Conservation (phyloP, 345 rosid species). For the Triadica sebifera region DNA sequence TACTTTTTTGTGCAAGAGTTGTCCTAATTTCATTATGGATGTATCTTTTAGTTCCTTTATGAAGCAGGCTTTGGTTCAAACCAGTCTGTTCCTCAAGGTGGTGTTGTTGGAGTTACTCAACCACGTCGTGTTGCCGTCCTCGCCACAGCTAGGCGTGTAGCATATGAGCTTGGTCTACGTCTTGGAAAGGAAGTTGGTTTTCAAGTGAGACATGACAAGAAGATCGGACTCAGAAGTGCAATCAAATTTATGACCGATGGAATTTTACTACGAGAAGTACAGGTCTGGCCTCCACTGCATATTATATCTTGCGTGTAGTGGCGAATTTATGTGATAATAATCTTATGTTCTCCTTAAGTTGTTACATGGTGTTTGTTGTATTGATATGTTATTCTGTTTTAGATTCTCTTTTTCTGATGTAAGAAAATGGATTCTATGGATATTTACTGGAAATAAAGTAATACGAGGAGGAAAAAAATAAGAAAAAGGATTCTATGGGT, state of each 20-base stretch:
- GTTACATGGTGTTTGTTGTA: neutral
- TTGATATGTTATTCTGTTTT: neutral
- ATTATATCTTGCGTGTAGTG: neutral
- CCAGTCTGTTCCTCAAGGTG: conserved; percentile 44
- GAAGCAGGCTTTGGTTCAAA: conserved; percentile 91
- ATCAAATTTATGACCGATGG: conserved; percentile 99
- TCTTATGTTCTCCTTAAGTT: neutral
- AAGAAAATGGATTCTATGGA: neutral
- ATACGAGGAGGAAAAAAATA: neutral
- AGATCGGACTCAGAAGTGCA: conserved; percentile 61
- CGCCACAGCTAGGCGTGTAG: conserved; percentile 89
- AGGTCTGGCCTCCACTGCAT: conserved; percentile 42
- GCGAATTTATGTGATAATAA: neutral
- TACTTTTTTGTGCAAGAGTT: neutral
- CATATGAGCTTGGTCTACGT: conserved; percentile 80
- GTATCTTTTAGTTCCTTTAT: conserved; percentile 66
- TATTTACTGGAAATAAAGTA: neutral
- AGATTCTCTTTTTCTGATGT: neutral
- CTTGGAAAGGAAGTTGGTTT: conserved; percentile 93
- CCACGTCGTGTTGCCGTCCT: conserved; percentile 98
- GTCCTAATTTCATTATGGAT: conserved; percentile 21
- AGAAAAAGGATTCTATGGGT: neutral
- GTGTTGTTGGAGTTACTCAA: conserved; percentile 88
- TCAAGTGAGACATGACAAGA: conserved; percentile 93
- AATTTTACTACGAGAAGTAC: conserved; percentile 85